These are phyloP conservation scores for Myriosclerotinia scirpicola DNA, from an alignment of 2,329 filamentous ascomycete genomes.

Conservation along the genomic window DNA sequence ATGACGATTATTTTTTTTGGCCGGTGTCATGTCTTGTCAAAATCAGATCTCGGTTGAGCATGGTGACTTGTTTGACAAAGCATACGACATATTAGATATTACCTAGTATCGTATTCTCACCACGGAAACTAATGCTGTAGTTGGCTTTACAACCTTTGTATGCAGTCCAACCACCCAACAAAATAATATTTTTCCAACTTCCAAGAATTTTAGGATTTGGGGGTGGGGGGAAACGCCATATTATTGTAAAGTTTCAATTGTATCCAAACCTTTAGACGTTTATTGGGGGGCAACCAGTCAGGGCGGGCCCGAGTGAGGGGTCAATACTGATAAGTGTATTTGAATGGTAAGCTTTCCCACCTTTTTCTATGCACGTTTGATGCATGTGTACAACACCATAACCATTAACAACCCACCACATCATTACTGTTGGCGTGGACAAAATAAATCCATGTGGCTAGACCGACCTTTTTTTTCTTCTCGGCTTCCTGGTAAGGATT, in stretches of 20 bases:
- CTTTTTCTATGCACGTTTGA: slow-evolving; percentile 22
- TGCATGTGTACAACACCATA: slow-evolving; percentile 25
- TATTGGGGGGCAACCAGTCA: slow-evolving; percentile 19
- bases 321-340: slow-evolving; percentile 8
- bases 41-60: slow-evolving; percentile 23
- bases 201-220: slow-evolving; percentile 20
- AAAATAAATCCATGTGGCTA: slow-evolving; percentile 13
- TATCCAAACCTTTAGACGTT: background rate
- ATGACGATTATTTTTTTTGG: slow-evolving; percentile 11
- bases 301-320: slow-evolving; percentile 18
- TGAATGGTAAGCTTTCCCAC: slow-evolving; percentile 22
- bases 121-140: background rate
- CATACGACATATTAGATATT: slow-evolving; percentile 19
- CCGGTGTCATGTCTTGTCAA: background rate
- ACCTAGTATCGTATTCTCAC: background rate
- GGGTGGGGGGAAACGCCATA: background rate
- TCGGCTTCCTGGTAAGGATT: slow-evolving; percentile 12
- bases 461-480: slow-evolving; percentile 20
- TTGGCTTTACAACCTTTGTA: slow-evolving; percentile 1
- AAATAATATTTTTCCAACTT: slow-evolving; percentile 16
- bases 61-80: slow-evolving; percentile 23
- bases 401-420: slow-evolving; percentile 26
- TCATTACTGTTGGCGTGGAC: slow-evolving; percentile 25
- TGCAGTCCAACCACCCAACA: slow-evolving; percentile 8
- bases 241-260: slow-evolving; percentile 19